These are phyloP conservation scores for Malassezia dermatis DNA, from an alignment of 1,284 basidiomycete species.

Conservation along the genomic window DNA sequence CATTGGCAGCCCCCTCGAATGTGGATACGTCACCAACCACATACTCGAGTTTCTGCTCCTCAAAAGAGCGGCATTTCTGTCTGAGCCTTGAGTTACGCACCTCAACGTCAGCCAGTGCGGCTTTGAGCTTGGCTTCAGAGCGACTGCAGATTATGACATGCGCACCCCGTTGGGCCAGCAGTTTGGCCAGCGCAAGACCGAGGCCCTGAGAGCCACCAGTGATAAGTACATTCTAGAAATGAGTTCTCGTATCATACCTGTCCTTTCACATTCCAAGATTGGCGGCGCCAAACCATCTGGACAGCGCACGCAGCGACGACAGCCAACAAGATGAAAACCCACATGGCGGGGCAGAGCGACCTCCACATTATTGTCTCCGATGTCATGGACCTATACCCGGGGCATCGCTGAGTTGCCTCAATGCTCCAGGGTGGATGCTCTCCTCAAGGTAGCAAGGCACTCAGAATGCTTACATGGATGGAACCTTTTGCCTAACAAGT, in stretches of 20 bases:
- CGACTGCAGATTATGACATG: slow-evolving; percentile 72
- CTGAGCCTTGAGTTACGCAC: slow-evolving; percentile 46
- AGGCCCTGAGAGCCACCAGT: slow-evolving; percentile 73
- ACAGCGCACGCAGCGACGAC: background rate
- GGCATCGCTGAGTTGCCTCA: background rate
- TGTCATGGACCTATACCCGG: slow-evolving; percentile 4
- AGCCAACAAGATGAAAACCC: background rate
- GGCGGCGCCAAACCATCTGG: background rate
- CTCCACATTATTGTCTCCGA: background rate
- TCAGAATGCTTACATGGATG: slow-evolving; percentile 12
- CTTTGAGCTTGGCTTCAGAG: slow-evolving; percentile 56
- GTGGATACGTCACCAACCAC: slow-evolving; percentile 38
- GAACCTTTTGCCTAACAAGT: background rate
- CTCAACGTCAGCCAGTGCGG: slow-evolving; percentile 58
- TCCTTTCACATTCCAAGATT: background rate
- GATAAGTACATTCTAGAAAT: slow-evolving; percentile 51
- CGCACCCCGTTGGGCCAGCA: slow-evolving; percentile 63
- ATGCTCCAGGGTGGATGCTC: background rate
- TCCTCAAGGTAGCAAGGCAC: slow-evolving; percentile 18
- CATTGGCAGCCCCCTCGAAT: slow-evolving; percentile 28
- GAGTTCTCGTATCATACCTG: background rate
- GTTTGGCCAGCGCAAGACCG: slow-evolving; percentile 62
- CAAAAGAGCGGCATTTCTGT: slow-evolving; percentile 16
- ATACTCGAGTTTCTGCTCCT: slow-evolving; percentile 20
- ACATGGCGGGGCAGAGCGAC: background rate